Base-by-base conservation (phyloP, 2,329 filamentous ascomycete species). In the Fusarium napiforme region DNA sequence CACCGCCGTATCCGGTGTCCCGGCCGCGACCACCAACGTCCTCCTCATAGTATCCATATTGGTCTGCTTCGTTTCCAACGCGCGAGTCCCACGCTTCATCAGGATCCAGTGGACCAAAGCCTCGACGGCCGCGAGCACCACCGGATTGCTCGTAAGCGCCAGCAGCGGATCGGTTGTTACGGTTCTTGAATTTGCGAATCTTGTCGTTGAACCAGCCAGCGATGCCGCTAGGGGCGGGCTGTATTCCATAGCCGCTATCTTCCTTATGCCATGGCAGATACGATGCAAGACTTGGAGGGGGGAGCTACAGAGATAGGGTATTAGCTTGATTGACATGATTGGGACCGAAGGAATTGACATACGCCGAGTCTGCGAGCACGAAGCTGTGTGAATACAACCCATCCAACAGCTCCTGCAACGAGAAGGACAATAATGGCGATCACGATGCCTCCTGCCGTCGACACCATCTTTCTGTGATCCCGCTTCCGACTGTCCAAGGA, bases 11-110 rank as follows among this genome's bases (percentile, higher is more conserved):
- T 28, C 62, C 66, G 80, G 47, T 80, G 80, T 57, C 80, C 42
- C 75, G 77, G 79, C 83, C 72, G 30, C 76, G 71, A 30, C 81
- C 82, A 14, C 80, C 81, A 59, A 71, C 64, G 9, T 78, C 73
- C 83, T 94, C 93, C 80, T 96, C 93, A 78, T 93, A 92, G 81
- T 93, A 93, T 28, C 88, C 89, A 79, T 91, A 91, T 18, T 82
- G 84, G 78, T 92, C 91, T 23, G 91, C 89, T 81, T 95, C 93
- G 75, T 90, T 87, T 65, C 93, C 93, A 9, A 97, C 93, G 67
- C 93, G 87, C 72, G 93, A 84, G 83, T 96, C 93, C 94, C 94
- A 97, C 4, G 93, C 93, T 78, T 95, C 93, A 79, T 97, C 94
- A 3, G 93, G 93, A 78, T 96, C 94, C 50, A 94, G 87, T 8